Conservation (phyloP, 345 rosid genomes). For the Cochlearia excelsa region DNA sequence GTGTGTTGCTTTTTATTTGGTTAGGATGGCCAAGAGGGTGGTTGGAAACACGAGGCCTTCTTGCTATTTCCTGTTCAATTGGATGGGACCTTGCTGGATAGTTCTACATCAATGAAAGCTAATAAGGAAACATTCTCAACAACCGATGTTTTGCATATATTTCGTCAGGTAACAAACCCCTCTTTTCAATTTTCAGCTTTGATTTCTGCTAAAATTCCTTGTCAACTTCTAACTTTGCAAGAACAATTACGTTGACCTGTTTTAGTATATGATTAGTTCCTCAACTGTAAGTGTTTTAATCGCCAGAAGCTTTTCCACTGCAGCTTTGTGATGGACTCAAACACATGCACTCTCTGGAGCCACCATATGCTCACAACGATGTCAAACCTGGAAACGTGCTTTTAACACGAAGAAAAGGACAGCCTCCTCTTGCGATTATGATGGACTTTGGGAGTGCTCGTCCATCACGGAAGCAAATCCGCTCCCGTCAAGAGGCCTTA, state of each 20-base stretch:
- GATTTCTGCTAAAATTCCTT: conserved; percentile 1
- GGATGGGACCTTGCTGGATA: conserved; percentile 93
- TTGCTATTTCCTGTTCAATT: conserved; percentile 93
- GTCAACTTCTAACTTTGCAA: background rate
- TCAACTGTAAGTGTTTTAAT: conserved; percentile 11
- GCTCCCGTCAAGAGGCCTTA: conserved; percentile 86
- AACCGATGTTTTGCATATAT: conserved; percentile 81
- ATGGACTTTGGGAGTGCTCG: conserved; percentile 98
- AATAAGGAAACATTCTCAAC: conserved; percentile 83
- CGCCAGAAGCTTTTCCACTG: conserved; percentile 24
- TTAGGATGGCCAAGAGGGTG: conserved; percentile 75
- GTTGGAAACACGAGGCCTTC: conserved; percentile 91
- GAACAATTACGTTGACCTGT: background rate
- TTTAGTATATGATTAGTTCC: conserved; percentile 4
- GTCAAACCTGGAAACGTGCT: conserved; percentile 95
- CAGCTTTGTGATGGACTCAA: conserved; percentile 97
- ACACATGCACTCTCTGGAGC: conserved; percentile 90
- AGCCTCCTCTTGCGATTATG: conserved; percentile 77
- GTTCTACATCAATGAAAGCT: conserved; percentile 66
- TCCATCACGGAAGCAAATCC: conserved; percentile 83
- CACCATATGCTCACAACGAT: conserved; percentile 98
- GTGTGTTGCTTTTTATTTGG: conserved; percentile 23
- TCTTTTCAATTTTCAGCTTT: conserved; percentile 9
- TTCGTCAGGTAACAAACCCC: conserved; percentile 63
- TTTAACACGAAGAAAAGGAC: conserved; percentile 64